Evolutionary conservation across 148 eudicot genomes (phyloP), one percentile per base, ranked within the genome.

Genomic region (Silene uniflora): DNA sequence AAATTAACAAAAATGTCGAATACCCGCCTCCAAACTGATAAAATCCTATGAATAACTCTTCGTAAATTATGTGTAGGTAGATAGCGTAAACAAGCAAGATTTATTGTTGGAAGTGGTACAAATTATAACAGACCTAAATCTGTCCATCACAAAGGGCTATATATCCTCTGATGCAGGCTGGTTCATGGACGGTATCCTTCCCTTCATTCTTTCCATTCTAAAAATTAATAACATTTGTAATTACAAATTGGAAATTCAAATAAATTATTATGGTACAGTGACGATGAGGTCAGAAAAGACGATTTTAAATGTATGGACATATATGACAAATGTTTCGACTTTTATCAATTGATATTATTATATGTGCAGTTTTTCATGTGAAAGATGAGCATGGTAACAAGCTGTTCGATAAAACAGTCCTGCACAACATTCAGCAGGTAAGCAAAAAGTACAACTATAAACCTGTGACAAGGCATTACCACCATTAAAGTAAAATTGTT

Each of bases 151-250:
- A 59, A 90, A 88, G 72, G 88, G 91, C 68, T 87, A 84, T 71
- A 84, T 90, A 5, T 90, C 91, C 72, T 90, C 89, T 73, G 95
- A 90, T 83, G 90, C 84, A 21, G 86, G 88, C 0, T 90, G 91
- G 89, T 86, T 88, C 82, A 87, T 88, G 95, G 95, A 90, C 79
- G 91, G 93, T 87, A 84, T 49, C 55, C 49, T 14, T 32, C 52
- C 1, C 59, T n/a, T 23, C 24, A 16, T 49, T 49, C 1, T 16
- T 49, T 49, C 3, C 14, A 49, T 11, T 49, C 55, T 49, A 35
- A 35, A 35, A n/a, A 35, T n/a, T n/a, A n/a, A 29, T 29, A 29
- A 29, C 1, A 4, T 29, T 29, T 29, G 4, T 29, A 29, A 29
- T 29, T n/a, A n/a, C n/a, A n/a, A n/a, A 29, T 29, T 29, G 2